Base-by-base conservation (phyloP, 495 filamentous ascomycete genomes). In the Paragyromitra xinjiangensis region DNA sequence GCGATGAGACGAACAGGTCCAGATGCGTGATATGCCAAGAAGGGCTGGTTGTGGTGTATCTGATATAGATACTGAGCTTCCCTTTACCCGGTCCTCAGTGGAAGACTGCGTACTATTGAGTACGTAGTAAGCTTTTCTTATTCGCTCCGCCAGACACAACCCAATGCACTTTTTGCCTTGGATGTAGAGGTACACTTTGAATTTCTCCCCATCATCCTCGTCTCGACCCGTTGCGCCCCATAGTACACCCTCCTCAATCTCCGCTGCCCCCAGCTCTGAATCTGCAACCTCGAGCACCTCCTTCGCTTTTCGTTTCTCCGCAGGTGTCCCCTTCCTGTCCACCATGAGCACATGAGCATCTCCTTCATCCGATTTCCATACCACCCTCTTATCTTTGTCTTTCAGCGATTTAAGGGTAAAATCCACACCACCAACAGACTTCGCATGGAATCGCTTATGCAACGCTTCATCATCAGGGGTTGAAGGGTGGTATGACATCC, bases 401-500 rank as follows among this genome's bases (percentile, higher is more conserved):
- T 62, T 58, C 24, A 44, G 24, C 26, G 45, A 85, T 70, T 85
- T 84, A 74, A 86, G 83, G 65, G 89, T 86, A 56, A 93, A 83
- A 69, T 91, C 89, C 37, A 92, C 86, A 44, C 91, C 91, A 37
- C 87, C 87, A 6, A 87, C 84, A 65, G 90, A 90, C 85, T 89
- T 88, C 50, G 87, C 88, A 82, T 93, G 92, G 77, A 89, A 92
- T 67, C 89, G 90, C 78, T 87, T 89, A 79, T 93, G 91, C 45
- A 92, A 79, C 2, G 86, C 86, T 44, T 86, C 85, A 75, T 93
- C 91, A 77, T 92, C 90, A 51, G 85, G 84, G 26, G 89, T 88
- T 0, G 90, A 91, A 12, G 90, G 88, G 50, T 91, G 86, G 81
- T 92, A 93, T 71, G 91, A 89, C 91, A 93, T 93, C 0, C 87